phyloP scores from a whole-genome alignment of 257 asterid genomes.

The Coffea canephora region DNA sequence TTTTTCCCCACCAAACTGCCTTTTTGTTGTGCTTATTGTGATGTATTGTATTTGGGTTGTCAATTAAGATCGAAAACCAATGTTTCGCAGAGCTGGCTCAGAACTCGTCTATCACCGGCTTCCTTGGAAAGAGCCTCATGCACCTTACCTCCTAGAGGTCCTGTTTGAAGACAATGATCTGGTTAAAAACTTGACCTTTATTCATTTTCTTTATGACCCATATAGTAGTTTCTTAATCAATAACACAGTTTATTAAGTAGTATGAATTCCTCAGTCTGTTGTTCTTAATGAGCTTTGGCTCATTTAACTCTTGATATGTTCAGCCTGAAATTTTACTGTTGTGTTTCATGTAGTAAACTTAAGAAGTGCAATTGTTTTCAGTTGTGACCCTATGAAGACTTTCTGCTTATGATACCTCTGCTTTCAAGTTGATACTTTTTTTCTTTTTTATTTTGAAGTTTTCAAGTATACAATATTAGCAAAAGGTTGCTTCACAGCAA shows the following conservation, averaged over 20 bases:
- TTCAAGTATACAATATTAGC: neutral
- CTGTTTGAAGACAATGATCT: slow-evolving; percentile 69
- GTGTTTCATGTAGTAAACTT: neutral
- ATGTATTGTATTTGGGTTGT: neutral
- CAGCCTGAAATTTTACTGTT: neutral
- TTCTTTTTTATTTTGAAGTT: neutral
- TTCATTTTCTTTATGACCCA: neutral
- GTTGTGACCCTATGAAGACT: neutral
- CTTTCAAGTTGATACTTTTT: neutral
- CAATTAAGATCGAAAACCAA: slow-evolving; percentile 4
- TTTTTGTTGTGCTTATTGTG: neutral
- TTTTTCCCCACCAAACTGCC: neutral
- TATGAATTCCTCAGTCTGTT: neutral
- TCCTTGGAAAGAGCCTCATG: slow-evolving; percentile 96
- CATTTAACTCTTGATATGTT: neutral
- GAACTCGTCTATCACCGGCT: slow-evolving; percentile 73
- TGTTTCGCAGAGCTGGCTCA: slow-evolving; percentile 51
- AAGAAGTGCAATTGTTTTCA: neutral
- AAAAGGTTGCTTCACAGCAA: neutral
- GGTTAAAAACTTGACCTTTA: slow-evolving; percentile 36
- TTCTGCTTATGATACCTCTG: neutral
- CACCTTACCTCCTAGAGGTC: slow-evolving; percentile 67
- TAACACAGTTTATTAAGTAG: neutral
- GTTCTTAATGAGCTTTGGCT: neutral
- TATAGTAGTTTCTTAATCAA: too few relatives aligned